Conservation (phyloP, 768 basidiomycete species). For the Termitomyces sp. region DNA sequence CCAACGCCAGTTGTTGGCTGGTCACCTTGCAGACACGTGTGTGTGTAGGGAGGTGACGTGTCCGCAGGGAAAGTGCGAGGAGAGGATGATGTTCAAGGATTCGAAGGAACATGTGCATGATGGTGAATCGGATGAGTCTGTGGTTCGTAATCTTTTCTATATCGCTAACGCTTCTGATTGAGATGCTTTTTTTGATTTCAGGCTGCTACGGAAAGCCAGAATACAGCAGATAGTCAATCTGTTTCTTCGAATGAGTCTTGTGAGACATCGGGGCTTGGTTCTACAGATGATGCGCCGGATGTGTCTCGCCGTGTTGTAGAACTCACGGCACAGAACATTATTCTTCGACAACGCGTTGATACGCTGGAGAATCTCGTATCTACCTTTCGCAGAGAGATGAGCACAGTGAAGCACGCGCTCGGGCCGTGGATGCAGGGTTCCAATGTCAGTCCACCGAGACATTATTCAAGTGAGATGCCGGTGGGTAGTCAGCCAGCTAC, state of each 20-base stretch:
- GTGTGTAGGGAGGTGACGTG: slow-evolving; percentile 53
- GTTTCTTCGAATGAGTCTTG: not conserved
- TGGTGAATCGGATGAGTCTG: not conserved
- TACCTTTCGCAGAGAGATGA: slow-evolving; percentile 53
- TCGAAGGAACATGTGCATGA: slow-evolving; percentile 6
- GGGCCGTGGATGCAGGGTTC: slow-evolving; percentile 42
- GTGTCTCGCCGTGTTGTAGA: slow-evolving; percentile 34
- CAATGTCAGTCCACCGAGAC: not conserved
- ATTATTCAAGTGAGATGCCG: slow-evolving; percentile 22
- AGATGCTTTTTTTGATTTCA: not conserved
- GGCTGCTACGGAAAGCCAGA: not conserved
- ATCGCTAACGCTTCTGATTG: not conserved
- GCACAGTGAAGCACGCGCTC: slow-evolving; percentile 48
- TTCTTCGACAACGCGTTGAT: slow-evolving; percentile 56
- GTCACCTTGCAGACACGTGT: slow-evolving; percentile 64
- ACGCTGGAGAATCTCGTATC: slow-evolving; percentile 55
- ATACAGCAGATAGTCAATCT: not conserved
- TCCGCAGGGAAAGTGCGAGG: slow-evolving; percentile 41
- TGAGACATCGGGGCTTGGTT: not conserved
- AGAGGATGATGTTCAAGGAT: slow-evolving; percentile 15
- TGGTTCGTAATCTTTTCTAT: not conserved
- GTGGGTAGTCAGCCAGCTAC: slow-evolving; percentile 17
- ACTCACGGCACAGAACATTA: slow-evolving; percentile 61
- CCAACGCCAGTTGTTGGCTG: slow-evolving; percentile 62
- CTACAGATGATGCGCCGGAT: slow-evolving; percentile 31